These are phyloP conservation scores for Podospora comata DNA, from an alignment of 495 filamentous ascomycete species.

Conservation along the genomic window DNA sequence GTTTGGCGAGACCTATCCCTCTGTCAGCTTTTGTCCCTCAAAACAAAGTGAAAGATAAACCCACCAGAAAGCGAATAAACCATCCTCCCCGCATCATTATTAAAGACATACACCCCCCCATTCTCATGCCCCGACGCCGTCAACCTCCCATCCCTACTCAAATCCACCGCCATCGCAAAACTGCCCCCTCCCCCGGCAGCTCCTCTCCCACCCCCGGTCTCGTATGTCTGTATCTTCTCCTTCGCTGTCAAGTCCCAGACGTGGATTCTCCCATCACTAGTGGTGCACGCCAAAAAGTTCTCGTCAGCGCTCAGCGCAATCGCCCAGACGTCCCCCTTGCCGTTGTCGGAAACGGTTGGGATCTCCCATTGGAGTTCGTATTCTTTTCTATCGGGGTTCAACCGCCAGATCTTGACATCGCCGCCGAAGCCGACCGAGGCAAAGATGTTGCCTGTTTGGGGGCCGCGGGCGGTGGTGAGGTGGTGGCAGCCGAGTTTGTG, in stretches of 20 bases:
- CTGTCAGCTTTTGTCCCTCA: not conserved
- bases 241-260: conserved; percentile 69
- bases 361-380: conserved; percentile 44
- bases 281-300: conserved; percentile 74
- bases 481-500: conserved; percentile 91
- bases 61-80: conserved; percentile 80
- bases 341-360: conserved; percentile 39
- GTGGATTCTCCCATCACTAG: conserved; percentile 78
- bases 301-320: conserved; percentile 80
- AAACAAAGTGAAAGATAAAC: conserved; percentile 11
- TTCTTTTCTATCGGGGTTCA: conserved; percentile 48
- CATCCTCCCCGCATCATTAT: conserved; percentile 81
- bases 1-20: conserved; percentile 70
- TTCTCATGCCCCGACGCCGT: conserved; percentile 92
- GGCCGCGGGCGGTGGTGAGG: conserved; percentile 57
- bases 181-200: conserved; percentile 47
- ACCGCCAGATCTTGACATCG: conserved; percentile 73
- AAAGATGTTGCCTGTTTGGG: conserved; percentile 58
- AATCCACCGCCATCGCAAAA: conserved; percentile 84
- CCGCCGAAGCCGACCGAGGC: conserved; percentile 86
- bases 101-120: conserved; percentile 92
- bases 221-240: conserved; percentile 65
- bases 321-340: conserved; percentile 72
- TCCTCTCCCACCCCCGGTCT: conserved; percentile 67
- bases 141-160: conserved; percentile 71